phyloP scores from a whole-genome alignment of 176 grass and related monocot species.

The Avena eriantha region DNA sequence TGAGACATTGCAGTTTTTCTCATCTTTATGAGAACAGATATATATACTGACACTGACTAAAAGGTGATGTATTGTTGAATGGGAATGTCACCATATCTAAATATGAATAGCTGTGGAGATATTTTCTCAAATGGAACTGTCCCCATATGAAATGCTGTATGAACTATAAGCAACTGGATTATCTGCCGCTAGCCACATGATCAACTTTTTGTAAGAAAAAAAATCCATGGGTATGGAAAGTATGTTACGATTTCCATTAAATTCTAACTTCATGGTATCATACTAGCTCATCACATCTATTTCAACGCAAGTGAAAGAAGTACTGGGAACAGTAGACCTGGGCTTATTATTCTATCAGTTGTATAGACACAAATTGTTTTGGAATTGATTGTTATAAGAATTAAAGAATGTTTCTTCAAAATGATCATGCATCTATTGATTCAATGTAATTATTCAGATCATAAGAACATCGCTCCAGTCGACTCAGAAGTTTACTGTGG shows the following conservation, averaged over 20 bases:
- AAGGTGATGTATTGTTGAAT: background rate
- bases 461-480: slow-evolving; percentile 12
- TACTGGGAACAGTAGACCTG: background rate
- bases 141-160: background rate
- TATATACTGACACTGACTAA: background rate
- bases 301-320: slow-evolving; percentile 14
- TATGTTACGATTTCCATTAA: background rate
- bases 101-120: background rate
- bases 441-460: slow-evolving; percentile 24
- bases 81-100: background rate
- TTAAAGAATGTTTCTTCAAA: background rate
- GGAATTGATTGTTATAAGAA: background rate
- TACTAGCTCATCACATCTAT: background rate
- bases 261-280: background rate
- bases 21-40: background rate
- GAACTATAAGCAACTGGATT: slow-evolving; percentile 19
- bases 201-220: background rate
- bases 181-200: background rate
- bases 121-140: background rate
- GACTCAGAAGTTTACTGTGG: slow-evolving; percentile 43
- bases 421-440: background rate
- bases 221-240: background rate
- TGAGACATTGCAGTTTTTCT: background rate
- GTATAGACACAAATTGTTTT: background rate
- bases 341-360: background rate